Evolutionary conservation across 2,329 filamentous ascomycete species (phyloP), one percentile per base, ranked within the genome.

Genomic region (Fusarium beomiforme): DNA sequence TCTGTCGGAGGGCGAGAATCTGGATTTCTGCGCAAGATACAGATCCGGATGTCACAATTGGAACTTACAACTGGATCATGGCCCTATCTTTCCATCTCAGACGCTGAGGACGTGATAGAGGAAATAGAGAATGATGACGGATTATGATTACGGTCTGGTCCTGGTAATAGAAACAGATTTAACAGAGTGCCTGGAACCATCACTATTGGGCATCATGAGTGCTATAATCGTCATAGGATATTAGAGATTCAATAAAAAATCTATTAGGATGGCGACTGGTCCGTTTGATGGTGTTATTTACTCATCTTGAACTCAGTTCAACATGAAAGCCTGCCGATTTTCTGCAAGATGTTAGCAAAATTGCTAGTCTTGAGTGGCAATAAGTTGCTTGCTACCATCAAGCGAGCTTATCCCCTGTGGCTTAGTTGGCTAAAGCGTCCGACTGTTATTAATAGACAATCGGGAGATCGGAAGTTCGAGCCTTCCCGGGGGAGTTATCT

Each of bases 381-480:
- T 64, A 64, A 5, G 2, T 0, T 0, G 0, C 0, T 0, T 0
- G 2, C 3, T 6, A 2, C 3, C 2, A 55, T 41, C 34, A 65
- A 59, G 42, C 33, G 23, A 65, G 46, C 50, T 26, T 31, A n/a
- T 72, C 70, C 70, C 70, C 70, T 73, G 70, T 72, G 70, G 70
- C 70, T 72, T 72, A 72, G 70, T 72, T 72, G 70, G 70, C 70
- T 73, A 72, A 72, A 72, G 70, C 70, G 70, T 72, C 70, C 70
- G 70, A 72, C 70, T 72, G 70, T 72, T 72, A 72, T 72, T 68
- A 16, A 57, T 63, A 66, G 72, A 74, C 72, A 74, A 76, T 76
- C 74, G 73, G 71, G 73, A 76, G 74, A 76, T 76, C 74, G 72
- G 70, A 74, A 76, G 72, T 75, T 76, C 74, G 74, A 76, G 67